Evolutionary conservation across 495 filamentous ascomycete genomes (phyloP), one percentile per base, ranked within the genome.

Genomic region (Xylaria intraflava): DNA sequence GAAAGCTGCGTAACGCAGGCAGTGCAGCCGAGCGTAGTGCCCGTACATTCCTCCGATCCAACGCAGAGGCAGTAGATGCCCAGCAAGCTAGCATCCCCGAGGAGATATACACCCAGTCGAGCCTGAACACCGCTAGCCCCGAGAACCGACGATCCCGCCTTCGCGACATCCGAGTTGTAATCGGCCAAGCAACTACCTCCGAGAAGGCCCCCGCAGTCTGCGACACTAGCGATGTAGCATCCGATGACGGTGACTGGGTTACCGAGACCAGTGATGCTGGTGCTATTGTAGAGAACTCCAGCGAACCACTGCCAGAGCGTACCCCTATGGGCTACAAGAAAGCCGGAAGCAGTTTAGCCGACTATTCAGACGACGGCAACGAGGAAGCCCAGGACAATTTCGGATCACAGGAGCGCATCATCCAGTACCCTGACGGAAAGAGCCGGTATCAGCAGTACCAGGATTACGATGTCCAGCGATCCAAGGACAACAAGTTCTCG

Each of bases 331-430:
- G 43, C 8, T 48, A 61, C 30, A 65, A 69, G 50, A 22, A 31
- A 10, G 62, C 69, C 2, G 69, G 70, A n/a, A 70, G 68, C 53
- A 72, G 70, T 36, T 58, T 73, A 30, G 72, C 70, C 0, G 60
- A 69, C 41, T 68, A 55, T 31, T 73, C 69, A 0, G 68, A 74
- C 20, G 51, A 58, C 9, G 58, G 48, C 20, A 50, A 53, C 22
- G 47, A 61, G 23, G 8, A 4, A 30, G 20, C 6, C 39, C 41
- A 19, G 49, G 61, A 27, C 41, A 16, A 3, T 1, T 62, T 60
- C 35, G 33, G 51, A 19, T 68, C 63, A 2, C 55, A 47, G 1
- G 61, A 65, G 6, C 60, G 50, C 5, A 64, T 71, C n/a, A 7
- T 71, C 3, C 59, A 62, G 24, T 60, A 61, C 29, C 64, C 62